These are phyloP conservation scores for Sisymbrium irio DNA, from an alignment of 345 rosid species.

Conservation along the genomic window DNA sequence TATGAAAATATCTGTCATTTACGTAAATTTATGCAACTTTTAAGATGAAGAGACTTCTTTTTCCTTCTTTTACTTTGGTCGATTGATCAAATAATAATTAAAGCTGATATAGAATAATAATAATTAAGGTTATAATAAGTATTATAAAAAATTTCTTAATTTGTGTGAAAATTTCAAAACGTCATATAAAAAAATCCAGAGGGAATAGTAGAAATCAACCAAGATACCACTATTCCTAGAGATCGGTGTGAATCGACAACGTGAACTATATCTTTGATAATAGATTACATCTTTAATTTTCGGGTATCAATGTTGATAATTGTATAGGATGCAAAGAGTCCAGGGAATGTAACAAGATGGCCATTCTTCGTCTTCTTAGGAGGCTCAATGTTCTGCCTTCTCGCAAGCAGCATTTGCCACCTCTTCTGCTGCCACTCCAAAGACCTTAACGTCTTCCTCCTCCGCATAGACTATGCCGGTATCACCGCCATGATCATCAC, in stretches of 20 bases:
- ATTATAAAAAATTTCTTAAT: too few relatives aligned
- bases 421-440: slow-evolving; percentile 83
- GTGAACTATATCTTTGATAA: neutral
- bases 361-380: slow-evolving; percentile 75
- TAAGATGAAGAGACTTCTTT: too few relatives aligned
- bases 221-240: neutral
- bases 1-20: too few relatives aligned
- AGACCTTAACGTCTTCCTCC: slow-evolving; percentile 49
- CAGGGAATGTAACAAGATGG: slow-evolving; percentile 60
- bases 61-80: too few relatives aligned
- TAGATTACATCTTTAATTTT: neutral
- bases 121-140: too few relatives aligned
- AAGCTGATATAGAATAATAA: too few relatives aligned
- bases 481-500: slow-evolving; percentile 89
- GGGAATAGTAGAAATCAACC: neutral
- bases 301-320: slow-evolving; percentile 1
- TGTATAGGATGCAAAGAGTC: slow-evolving; percentile 47
- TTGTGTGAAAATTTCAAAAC: too few relatives aligned
- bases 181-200: too few relatives aligned
- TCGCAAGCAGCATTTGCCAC: slow-evolving; percentile 81
- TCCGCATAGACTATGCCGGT: slow-evolving; percentile 71
- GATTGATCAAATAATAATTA: too few relatives aligned
- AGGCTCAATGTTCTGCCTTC: slow-evolving; percentile 83
- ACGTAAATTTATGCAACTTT: too few relatives aligned
- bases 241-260: neutral